Conservation (phyloP, 2,329 filamentous ascomycete genomes). For the Phaeophleospora eucalypticola region DNA sequence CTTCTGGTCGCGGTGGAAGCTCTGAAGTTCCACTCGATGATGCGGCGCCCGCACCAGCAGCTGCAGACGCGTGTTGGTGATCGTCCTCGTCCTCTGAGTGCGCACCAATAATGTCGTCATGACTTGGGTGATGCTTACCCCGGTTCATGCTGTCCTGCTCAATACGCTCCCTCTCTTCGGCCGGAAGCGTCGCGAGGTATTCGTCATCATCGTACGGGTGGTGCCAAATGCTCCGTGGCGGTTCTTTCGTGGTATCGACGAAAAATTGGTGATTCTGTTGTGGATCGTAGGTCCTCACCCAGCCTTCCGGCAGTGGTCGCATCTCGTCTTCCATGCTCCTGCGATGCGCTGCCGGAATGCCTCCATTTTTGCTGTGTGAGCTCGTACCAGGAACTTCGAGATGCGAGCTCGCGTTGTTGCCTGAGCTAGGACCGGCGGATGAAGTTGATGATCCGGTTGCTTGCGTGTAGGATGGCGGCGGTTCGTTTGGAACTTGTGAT, state of each 20-base stretch:
- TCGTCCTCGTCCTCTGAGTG: slow-evolving; percentile 43
- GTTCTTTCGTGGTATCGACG: slow-evolving; percentile 53
- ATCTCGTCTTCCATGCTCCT: slow-evolving; percentile 61
- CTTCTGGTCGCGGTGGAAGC: slow-evolving; percentile 22
- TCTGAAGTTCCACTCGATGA: slow-evolving; percentile 15
- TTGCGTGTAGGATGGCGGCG: slow-evolving; percentile 21
- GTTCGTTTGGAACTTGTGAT: slow-evolving; percentile 12
- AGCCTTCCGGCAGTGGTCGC: slow-evolving; percentile 52
- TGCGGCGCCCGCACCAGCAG: slow-evolving; percentile 4
- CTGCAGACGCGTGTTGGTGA: slow-evolving; percentile 23
- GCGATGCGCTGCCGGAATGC: slow-evolving; percentile 50
- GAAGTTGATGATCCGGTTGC: slow-evolving; percentile 15
- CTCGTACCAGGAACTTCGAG: slow-evolving; percentile 24
- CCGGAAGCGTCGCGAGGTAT: slow-evolving; percentile 48
- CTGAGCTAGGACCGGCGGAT: slow-evolving; percentile 4
- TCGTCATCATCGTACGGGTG: slow-evolving; percentile 59
- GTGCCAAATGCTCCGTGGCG: slow-evolving; percentile 57
- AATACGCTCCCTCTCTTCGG: slow-evolving; percentile 49
- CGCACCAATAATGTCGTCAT: slow-evolving; percentile 42
- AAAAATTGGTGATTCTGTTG: slow-evolving; percentile 58
- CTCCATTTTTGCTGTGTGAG: slow-evolving; percentile 37
- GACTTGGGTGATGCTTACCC: slow-evolving; percentile 23
- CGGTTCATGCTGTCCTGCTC: slow-evolving; percentile 35
- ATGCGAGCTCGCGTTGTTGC: slow-evolving; percentile 15
- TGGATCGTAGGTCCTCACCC: slow-evolving; percentile 55